Conservation (phyloP, 2,329 filamentous ascomycete species). For the Scedosporium boydii region DNA sequence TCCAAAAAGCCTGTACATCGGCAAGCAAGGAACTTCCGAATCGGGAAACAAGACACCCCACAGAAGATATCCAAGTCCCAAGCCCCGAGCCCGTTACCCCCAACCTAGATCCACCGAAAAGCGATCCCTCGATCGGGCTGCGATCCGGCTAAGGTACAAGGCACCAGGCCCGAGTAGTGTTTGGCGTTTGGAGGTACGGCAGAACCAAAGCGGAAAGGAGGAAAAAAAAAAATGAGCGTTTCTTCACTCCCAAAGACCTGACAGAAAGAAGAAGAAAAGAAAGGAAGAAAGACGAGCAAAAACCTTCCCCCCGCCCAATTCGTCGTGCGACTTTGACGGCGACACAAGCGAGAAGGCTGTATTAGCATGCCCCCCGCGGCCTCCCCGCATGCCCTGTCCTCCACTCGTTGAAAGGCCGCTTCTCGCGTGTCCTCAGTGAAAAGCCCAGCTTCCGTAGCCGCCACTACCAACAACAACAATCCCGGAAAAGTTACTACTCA, state of each 20-base stretch:
- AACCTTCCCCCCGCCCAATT: neutral
- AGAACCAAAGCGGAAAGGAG: neutral
- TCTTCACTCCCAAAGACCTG: neutral
- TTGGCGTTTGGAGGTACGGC: neutral
- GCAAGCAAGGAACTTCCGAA: neutral
- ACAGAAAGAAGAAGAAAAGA: neutral
- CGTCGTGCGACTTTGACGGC: neutral
- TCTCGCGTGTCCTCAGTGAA: constrained; percentile 3
- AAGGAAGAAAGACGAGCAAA: neutral
- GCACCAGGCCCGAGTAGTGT: neutral
- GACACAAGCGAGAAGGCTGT: neutral
- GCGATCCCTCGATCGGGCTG: constrained; percentile 1
- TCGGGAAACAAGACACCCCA: neutral
- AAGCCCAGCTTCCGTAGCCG: neutral
- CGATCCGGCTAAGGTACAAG: neutral
- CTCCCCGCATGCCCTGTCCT: neutral
- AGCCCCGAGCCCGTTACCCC: neutral
- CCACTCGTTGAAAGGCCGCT: neutral
- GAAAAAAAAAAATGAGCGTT: neutral
- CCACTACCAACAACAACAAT: neutral
- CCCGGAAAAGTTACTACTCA: neutral
- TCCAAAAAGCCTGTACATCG: neutral
- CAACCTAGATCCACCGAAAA: neutral
- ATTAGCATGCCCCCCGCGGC: neutral
- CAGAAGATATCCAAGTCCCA: neutral